Evolutionary conservation across 2,329 filamentous ascomycete genomes (phyloP), one percentile per base, ranked within the genome.

Genomic region (Fusarium acutatum): DNA sequence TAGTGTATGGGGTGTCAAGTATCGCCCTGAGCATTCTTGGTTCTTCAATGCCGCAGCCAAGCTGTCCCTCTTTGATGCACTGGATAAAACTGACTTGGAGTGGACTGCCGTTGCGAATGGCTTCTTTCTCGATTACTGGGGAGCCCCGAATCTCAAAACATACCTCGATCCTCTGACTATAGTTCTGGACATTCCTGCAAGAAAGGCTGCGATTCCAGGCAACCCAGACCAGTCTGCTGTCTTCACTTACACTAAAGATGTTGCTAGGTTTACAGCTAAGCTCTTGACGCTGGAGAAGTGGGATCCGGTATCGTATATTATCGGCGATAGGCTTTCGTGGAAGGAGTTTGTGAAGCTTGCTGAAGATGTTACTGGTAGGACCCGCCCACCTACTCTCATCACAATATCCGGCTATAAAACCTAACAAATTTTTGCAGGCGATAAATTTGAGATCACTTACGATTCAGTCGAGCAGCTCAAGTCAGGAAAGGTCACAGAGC

Each of bases 361-460:
- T 3, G 43, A 46, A 46, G 13, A 28, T 12, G 43, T 10, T 44
- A 44, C 17, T 13, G 41, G 41, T 43, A 43, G 2, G n/a, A 43
- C n/a, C n/a, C n/a, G 7, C n/a, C 40, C 7, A 10, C n/a, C 10
- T 7, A 12, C n/a, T 18, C 11, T 5, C 1, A 18, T 43, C 0
- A 24, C n/a, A 18, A 12, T 24, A 3, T 6, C 2, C 7, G n/a
- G 11, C 17, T 14, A 5, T 20, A 3, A 5, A 20, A 46, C 0
- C 24, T 46, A 11, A 46, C 24, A 10, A 5, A 10, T 0, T 6
- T 28, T 10, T 2, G 10, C 24, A 46, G 43, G 43, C 13, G 24
- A 46, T 1, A 7, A 18, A 11, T 46, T 46, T 3, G 43, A 46
- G 8, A 7, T 46, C 4, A 46, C 43, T 0, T 28, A 46, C 24